Percentiles rank a stretch among this genome's conserved stretches.
These are phyloP conservation scores for Trypanosoma theileri DNA, from an alignment of 208 protist genomes.

Conservation along the genomic window DNA sequence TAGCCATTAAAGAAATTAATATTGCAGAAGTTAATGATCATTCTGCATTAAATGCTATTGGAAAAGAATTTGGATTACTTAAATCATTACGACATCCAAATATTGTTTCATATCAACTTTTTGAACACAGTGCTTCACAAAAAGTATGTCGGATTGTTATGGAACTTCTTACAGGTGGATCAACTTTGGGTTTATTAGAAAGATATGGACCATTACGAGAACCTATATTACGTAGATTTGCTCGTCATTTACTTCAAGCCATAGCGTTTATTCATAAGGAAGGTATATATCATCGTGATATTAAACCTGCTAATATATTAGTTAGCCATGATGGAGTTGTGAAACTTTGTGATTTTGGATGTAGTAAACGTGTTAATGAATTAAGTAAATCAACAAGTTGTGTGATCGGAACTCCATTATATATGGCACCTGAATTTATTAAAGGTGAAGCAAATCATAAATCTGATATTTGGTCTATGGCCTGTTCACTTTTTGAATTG, in stretches of 20 bases:
- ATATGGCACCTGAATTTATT: constrained; percentile 91
- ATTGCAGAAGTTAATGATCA: constrained; percentile 73
- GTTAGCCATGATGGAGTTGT: constrained; percentile 81
- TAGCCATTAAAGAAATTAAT: constrained; percentile 92
- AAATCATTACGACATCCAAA: constrained; percentile 85
- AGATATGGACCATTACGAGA: constrained; percentile 83
- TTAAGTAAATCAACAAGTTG: constrained; percentile 78
- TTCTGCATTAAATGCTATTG: constrained; percentile 62
- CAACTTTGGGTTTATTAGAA: constrained; percentile 70
- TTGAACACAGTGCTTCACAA: constrained; percentile 84
- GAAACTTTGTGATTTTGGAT: constrained; percentile 92
- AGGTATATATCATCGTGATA: constrained; percentile 90
- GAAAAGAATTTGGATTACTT: constrained; percentile 85
- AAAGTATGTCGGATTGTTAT: constrained; percentile 89
- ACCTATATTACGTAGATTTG: constrained; percentile 70
- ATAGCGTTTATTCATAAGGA: constrained; percentile 89
- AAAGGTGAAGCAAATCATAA: constrained; percentile 79
- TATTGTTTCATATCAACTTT: constrained; percentile 86
- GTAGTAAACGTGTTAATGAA: constrained; percentile 86
- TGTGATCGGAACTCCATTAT: constrained; percentile 89
- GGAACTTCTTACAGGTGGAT: constrained; percentile 89
- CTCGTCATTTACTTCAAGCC: constrained; percentile 66
- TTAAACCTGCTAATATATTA: constrained; percentile 92
- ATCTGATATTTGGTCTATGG: constrained; percentile 90
- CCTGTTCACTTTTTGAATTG: constrained; percentile 87